Percentiles rank a stretch among this genome's conserved stretches.
Evolutionary conservation across 2,329 filamentous ascomycete species (phyloP).

Genomic region (Pseudogymnoascus sp.): DNA sequence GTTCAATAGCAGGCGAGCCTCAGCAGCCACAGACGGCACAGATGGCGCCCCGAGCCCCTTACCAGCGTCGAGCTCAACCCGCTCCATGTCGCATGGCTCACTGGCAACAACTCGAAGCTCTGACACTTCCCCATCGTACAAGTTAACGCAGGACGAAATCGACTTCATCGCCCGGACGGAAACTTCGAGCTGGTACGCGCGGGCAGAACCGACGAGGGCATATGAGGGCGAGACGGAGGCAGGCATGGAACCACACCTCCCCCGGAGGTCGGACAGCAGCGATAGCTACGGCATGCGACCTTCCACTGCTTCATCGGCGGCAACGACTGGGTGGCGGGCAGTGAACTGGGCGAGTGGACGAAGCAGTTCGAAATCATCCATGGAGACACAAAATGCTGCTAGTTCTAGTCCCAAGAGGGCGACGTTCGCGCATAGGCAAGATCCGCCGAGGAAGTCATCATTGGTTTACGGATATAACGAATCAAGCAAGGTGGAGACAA

Average conservation of each 20-base stretch:
- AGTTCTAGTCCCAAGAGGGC: background rate
- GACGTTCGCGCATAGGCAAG: background rate
- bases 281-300: background rate
- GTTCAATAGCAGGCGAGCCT: slow-evolving; percentile 2
- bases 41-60: background rate
- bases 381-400: background rate
- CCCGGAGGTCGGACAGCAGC: background rate
- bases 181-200: background rate
- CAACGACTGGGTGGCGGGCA: background rate
- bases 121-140: background rate
- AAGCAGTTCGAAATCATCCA: background rate
- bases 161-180: slow-evolving; percentile 1
- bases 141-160: slow-evolving; percentile 1
- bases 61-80: background rate
- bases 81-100: background rate
- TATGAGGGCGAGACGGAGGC: background rate
- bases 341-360: slow-evolving; percentile 1
- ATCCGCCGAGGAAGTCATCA: background rate
- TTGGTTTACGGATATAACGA: background rate
- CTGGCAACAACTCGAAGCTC: background rate
- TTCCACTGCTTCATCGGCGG: background rate
- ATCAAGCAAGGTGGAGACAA: background rate
- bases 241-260: background rate
- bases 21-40: background rate
- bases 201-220: background rate